Percentiles rank a stretch among this genome's conserved stretches.
Conservation (phyloP, 176 grass and related monocot genomes). For the Triticum dicoccoides region DNA sequence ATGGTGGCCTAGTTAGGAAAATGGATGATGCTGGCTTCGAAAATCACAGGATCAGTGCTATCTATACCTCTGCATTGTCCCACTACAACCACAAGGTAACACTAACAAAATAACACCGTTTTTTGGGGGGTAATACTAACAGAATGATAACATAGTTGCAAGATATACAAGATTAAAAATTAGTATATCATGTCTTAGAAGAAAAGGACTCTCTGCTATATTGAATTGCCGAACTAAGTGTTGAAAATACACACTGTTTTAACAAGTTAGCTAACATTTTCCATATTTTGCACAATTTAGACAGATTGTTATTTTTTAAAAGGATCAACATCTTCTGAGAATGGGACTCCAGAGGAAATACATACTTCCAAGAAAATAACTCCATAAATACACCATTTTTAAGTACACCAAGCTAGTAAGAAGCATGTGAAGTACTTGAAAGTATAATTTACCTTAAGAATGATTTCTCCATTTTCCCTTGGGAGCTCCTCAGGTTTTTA, state of each 20-base stretch:
- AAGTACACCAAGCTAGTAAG: constrained; percentile 18
- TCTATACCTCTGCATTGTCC: background rate
- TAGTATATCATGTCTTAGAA: background rate
- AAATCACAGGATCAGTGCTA: background rate
- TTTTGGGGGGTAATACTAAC: background rate
- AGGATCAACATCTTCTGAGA: background rate
- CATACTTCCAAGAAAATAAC: constrained; percentile 4
- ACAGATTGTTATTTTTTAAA: background rate
- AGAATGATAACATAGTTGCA: background rate
- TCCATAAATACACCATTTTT: too few species aligned
- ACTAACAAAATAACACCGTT: background rate
- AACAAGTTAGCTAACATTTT: background rate
- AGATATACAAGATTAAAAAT: background rate
- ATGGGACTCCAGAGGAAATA: background rate
- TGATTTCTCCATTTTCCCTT: constrained; percentile 99
- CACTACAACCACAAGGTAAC: background rate
- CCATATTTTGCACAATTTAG: background rate
- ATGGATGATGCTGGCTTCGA: background rate
- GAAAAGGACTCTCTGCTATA: background rate
- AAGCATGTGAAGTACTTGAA: background rate
- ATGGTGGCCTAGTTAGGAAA: background rate
- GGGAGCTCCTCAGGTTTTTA: constrained; percentile 77
- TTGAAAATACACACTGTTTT: background rate
- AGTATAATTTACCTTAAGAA: constrained; percentile 74
- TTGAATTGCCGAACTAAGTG: background rate